These are phyloP conservation scores for Quercus phellos DNA, from an alignment of 331 rosid species.

Conservation along the genomic window DNA sequence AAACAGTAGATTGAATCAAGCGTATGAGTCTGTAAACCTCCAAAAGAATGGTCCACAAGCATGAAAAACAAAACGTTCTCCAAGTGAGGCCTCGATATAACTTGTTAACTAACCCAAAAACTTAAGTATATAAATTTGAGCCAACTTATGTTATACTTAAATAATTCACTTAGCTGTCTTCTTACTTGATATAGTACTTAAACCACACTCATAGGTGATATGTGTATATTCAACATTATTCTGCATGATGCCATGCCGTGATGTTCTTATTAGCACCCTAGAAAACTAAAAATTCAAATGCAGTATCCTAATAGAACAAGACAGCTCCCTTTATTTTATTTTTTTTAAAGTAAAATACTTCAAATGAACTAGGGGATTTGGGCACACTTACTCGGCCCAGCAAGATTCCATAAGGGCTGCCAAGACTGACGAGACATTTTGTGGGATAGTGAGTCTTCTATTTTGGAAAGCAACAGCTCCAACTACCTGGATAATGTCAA, in stretches of 20 bases:
- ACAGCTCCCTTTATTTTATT: background rate
- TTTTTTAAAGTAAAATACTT: background rate
- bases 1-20: background rate
- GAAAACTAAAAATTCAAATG: background rate
- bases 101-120: no score
- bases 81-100: no score
- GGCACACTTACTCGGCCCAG: conserved; percentile 83
- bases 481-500: conserved; percentile 58
- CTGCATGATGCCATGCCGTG: background rate
- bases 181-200: no score
- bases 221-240: no score
- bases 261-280: background rate
- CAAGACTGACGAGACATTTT: conserved; percentile 62
- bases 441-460: conserved; percentile 70
- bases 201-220: no score
- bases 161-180: no score
- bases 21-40: background rate
- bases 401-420: conserved; percentile 88
- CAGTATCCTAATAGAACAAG: background rate
- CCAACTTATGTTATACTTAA: no score
- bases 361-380: background rate
- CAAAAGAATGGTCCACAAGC: background rate
- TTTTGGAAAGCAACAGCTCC: conserved; percentile 99
- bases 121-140: no score
- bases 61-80: background rate